Percentiles rank a stretch among this genome's conserved stretches.
Conservation (phyloP, 768 basidiomycete species). For the Clavaria fumosa region DNA sequence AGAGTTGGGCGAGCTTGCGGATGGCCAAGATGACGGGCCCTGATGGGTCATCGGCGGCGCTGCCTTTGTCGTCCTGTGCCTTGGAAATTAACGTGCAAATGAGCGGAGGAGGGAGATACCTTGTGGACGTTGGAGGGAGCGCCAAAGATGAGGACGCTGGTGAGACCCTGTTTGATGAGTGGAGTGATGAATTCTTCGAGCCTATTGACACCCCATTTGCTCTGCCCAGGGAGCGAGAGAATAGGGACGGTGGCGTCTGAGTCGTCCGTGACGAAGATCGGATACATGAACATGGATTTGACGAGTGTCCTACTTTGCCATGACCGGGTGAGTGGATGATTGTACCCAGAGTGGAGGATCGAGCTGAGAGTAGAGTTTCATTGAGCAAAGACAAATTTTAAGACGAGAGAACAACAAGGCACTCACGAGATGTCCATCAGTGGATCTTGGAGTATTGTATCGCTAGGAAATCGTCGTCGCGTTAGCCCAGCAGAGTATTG, state of each 20-base stretch:
- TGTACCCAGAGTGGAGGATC: conserved; percentile 84
- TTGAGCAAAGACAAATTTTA: conserved; percentile 1
- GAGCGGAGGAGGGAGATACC: conserved; percentile 24
- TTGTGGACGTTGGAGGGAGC: conserved; percentile 73
- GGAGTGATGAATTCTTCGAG: conserved; percentile 80
- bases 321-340: conserved; percentile 75
- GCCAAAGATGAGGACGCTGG: conserved; percentile 89
- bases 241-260: conserved; percentile 73
- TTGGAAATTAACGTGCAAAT: not conserved
- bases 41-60: conserved; percentile 75
- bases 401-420: too few relatives aligned
- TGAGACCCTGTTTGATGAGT: conserved; percentile 76
- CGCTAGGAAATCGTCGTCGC: too few relatives aligned
- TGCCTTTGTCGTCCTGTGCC: conserved; percentile 60
- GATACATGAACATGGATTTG: conserved; percentile 97
- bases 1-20: conserved; percentile 55
- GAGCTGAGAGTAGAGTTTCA: conserved; percentile 31
- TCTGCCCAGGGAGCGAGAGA: conserved; percentile 66
- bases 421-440: conserved; percentile 37
- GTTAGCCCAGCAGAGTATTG: too few relatives aligned
- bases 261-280: conserved; percentile 95
- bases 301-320: conserved; percentile 76
- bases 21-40: conserved; percentile 96
- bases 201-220: conserved; percentile 89
- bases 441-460: too few relatives aligned